Evolutionary conservation across 2,329 filamentous ascomycete genomes (phyloP).

Genomic region (Harringtonia lauricola): DNA sequence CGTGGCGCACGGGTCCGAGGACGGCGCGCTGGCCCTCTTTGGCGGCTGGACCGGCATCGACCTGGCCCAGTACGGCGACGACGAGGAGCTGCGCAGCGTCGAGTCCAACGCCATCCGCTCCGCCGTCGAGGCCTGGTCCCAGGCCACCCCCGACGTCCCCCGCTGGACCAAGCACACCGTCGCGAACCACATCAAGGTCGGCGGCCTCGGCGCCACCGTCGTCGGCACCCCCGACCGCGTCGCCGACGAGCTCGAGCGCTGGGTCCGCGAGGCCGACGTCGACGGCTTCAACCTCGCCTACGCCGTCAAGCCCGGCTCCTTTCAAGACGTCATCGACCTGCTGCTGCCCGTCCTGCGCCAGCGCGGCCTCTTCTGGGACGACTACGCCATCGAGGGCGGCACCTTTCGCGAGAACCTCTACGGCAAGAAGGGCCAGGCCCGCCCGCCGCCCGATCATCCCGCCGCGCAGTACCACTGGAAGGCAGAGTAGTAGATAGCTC

Average conservation of each 20-base stretch:
- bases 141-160: slow-evolving; percentile 13
- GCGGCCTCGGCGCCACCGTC: slow-evolving; percentile 19
- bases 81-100: slow-evolving; percentile 26
- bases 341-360: slow-evolving; percentile 49
- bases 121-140: slow-evolving; percentile 12
- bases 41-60: slow-evolving; percentile 61
- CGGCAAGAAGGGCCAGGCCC: slow-evolving; percentile 19
- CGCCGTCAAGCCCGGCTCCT: slow-evolving; percentile 38
- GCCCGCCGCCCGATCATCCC: slow-evolving; percentile 25
- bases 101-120: slow-evolving; percentile 27
- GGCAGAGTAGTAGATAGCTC: no score
- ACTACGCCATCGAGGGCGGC: slow-evolving; percentile 19
- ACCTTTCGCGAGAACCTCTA: slow-evolving; percentile 18
- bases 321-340: slow-evolving; percentile 54
- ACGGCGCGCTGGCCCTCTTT: slow-evolving; percentile 58
- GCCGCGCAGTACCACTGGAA: slow-evolving; percentile 28
- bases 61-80: slow-evolving; percentile 25
- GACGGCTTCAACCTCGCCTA: slow-evolving; percentile 62
- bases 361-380: slow-evolving; percentile 45
- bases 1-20: slow-evolving; percentile 45
- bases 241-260: slow-evolving; percentile 55
- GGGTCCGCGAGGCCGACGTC: slow-evolving; percentile 58
- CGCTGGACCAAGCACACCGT: slow-evolving; percentile 67
- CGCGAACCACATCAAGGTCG: slow-evolving; percentile 34
- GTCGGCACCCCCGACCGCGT: slow-evolving; percentile 58